Evolutionary conservation across 352 stramenopile genomes (phyloP), one percentile per base, ranked within the genome.

Genomic region (Pythium angustatum): DNA sequence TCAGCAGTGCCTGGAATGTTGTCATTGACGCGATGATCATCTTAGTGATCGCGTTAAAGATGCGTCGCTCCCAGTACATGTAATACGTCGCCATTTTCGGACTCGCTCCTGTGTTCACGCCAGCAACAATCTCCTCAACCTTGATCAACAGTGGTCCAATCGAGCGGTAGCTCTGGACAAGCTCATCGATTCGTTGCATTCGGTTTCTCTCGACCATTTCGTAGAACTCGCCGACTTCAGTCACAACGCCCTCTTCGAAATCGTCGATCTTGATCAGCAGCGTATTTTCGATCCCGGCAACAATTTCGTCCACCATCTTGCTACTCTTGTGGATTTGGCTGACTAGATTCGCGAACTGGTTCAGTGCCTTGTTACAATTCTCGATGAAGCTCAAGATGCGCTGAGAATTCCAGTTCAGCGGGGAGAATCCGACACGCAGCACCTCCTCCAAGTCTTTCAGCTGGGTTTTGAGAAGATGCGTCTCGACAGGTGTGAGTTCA

Each of bases 401-500:
- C 71, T 98, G 94, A 4, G 94, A 98, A 60, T 97, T 98, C 96
- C 96, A 99, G 69, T 99, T 99, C 10, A 98, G 74, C 30, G 96
- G 94, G 5, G 93, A 96, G 64, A 98, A 98, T 0, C 96, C 96
- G 2, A 92, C 82, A 8, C 84, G 86, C 1, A 97, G 60, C 1
- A 90, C 87, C 41, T 94, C 84, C 36, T 96, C 85, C 0, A 98
- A 73, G 21, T 94, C 83, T 41, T 94, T 94, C 9, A 98, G 71
- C n/a, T 98, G 89, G 0, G 70, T 79, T n/a, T 87, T 79, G 2
- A 98, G 71, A 19, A 98, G 65, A 56, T 96, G 85, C 1, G 78
- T 93, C 66, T 98, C 94, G 3, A 98, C 92, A 0, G 90, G 85
- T 1, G 85, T 93, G 2, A 98, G 74, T 11, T 83, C 87, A 0